Base-by-base conservation (phyloP, 495 filamentous ascomycete genomes). In the Opeltia flavorubescens region DNA sequence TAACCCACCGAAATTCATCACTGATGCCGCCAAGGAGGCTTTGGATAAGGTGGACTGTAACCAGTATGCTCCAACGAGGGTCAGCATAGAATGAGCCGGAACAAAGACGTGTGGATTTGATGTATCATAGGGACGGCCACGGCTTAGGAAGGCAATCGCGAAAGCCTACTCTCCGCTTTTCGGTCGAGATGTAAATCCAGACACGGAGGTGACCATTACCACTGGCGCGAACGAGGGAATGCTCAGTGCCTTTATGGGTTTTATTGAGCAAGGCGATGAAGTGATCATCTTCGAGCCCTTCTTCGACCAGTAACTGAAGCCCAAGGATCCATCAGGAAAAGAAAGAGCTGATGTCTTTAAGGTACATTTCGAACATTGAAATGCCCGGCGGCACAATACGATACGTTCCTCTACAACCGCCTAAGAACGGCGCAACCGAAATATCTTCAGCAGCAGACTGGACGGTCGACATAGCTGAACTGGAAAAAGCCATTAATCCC, bases 281-380 rank as follows among this genome's bases (percentile, higher is more conserved):
- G 93, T 95, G 43, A 94, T 98, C 34, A 76, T 98, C 44, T 94
- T 98, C 65, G 91, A 98, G 69, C 91, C 91, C 5, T 98, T 95
- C 68, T 98, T 95, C 58, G 91, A 98, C 66, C 91, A 98, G 79
- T 89, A 68, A 59, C 77, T 61, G 4, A 11, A 5, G 20, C 25
- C 3, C n/a, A 34, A 31, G 24, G 9, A 7, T 25, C 4, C 21
- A 5, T 9, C 8, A 20, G 17, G 9, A 15, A 31, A 24, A 23
- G 40, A 28, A n/a, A n/a, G n/a, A n/a, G n/a, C n/a, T n/a, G n/a
- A n/a, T n/a, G n/a, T n/a, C n/a, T n/a, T n/a, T n/a, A n/a, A 83
- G 81, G 54, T 94, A 95, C 61, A 91, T 96, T 50, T 82, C 77
- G 68, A 96, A 96, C 65, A 95, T 98, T 44, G 83, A 93, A 60